Evolutionary conservation across 208 protist genomes (phyloP).

Genomic region (Wallacemonas sp.): DNA sequence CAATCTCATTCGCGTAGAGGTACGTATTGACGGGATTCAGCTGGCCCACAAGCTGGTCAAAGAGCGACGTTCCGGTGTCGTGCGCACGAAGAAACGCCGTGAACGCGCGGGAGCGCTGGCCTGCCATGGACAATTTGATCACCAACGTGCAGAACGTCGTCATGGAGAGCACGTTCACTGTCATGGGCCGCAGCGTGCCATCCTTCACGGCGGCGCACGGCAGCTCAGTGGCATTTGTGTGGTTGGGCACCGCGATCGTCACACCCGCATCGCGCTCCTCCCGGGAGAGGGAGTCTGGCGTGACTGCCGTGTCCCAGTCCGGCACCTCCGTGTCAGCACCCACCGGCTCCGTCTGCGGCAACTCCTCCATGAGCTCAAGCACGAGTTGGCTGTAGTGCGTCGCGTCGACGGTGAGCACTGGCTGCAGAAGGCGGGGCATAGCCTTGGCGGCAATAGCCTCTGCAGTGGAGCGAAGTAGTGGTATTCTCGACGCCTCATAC

Average conservation of each 20-base stretch:
- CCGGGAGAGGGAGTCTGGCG: not conserved
- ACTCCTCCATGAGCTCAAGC: not conserved
- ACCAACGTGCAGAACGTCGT: conserved; percentile 33
- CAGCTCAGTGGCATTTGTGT: not conserved
- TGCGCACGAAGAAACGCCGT: not conserved
- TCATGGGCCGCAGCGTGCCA: conserved; percentile 11
- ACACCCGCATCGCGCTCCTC: not conserved
- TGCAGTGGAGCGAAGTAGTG: conserved; percentile 32
- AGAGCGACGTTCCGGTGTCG: not conserved
- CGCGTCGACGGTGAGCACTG: not conserved
- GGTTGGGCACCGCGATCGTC: not conserved
- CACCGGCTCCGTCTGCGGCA: not conserved
- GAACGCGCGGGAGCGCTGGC: conserved; percentile 9
- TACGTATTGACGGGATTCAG: not conserved
- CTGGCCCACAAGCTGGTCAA: not conserved
- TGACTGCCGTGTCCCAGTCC: not conserved
- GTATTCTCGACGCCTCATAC: conserved; percentile 31
- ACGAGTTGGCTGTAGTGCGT: conserved; percentile 9
- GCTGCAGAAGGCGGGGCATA: conserved; percentile 14
- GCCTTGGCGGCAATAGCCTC: conserved; percentile 26
- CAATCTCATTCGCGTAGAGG: conserved; percentile 5
- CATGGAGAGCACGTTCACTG: conserved; percentile 26
- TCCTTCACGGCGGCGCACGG: not conserved
- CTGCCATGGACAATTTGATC: conserved; percentile 10
- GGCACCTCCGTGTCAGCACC: not conserved